Conservation (phyloP, 257 asterid genomes). For the Forsythia suspensa region DNA sequence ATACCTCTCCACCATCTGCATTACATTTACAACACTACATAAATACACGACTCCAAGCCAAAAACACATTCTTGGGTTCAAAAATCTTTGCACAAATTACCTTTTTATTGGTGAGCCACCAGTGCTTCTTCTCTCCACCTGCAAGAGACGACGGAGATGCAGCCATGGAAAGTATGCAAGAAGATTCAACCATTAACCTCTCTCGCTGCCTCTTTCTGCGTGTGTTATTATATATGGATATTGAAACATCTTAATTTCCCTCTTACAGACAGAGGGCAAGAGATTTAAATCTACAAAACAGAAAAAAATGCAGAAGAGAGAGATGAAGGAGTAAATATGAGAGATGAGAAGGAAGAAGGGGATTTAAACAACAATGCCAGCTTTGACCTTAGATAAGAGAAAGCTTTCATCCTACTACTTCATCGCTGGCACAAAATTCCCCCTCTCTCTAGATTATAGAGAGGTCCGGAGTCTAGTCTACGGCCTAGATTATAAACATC, state of each 20-base stretch:
- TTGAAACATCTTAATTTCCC: conserved; percentile 16
- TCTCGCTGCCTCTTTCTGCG: conserved; percentile 9
- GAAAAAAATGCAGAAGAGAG: conserved; percentile 1
- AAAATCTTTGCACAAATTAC: conserved; percentile 25
- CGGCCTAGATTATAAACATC: not conserved
- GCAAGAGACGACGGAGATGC: conserved; percentile 48
- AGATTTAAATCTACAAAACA: conserved; percentile 29
- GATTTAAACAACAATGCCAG: conserved; percentile 54
- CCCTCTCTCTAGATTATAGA: conserved; percentile 22
- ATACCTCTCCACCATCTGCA: conserved; percentile 82
- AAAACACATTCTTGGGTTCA: not conserved
- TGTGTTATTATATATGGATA: not conserved
- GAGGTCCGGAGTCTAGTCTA: not conserved
- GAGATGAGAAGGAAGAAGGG: conserved; percentile 23
- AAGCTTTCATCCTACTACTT: conserved; percentile 45
- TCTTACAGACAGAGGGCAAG: conserved; percentile 3
- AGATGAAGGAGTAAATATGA: conserved; percentile 20
- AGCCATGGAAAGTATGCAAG: conserved; percentile 57
- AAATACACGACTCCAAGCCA: not conserved
- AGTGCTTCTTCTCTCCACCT: conserved; percentile 69
- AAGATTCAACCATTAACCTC: conserved; percentile 36
- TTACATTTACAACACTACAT: not conserved
- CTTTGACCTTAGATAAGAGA: conserved; percentile 50
- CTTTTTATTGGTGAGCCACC: conserved; percentile 94
- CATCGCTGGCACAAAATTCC: conserved; percentile 84